A percentile compares a stretch with the other conserved stretches of the same genome.
Conservation (phyloP, 192 early-diverging fungal genomes). For the Mortierella hygrophila region DNA sequence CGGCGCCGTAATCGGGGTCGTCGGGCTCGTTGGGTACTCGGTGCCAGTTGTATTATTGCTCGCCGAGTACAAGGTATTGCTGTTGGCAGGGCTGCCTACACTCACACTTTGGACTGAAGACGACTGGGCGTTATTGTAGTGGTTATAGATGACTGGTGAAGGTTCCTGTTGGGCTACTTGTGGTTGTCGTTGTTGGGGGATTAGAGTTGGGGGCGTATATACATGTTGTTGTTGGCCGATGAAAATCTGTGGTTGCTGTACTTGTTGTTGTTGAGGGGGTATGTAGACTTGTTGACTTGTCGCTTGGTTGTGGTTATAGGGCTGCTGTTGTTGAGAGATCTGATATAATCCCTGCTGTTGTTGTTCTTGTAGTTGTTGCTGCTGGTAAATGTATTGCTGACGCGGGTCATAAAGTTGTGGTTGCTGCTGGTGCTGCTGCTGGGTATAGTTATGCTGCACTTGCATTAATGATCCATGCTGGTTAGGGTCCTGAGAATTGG, state of each 20-base stretch:
- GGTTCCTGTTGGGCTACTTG: background rate
- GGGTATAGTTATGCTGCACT: conserved; percentile 26
- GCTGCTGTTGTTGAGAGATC: background rate
- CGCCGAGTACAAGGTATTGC: background rate
- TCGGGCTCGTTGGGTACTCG: background rate
- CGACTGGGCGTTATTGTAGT: conserved; percentile 4
- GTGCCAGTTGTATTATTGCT: background rate
- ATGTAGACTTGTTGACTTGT: background rate
- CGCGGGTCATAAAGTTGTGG: background rate
- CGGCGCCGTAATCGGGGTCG: background rate
- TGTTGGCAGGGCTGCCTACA: background rate
- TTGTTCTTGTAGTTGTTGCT: conserved; percentile 18
- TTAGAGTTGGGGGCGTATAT: background rate
- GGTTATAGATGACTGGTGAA: background rate
- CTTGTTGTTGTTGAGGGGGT: background rate
- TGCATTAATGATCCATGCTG: background rate
- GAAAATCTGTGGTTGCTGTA: background rate
- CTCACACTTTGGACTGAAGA: background rate
- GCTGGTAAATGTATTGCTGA: background rate
- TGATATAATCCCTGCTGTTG: background rate
- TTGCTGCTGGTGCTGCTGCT: conserved; percentile 24
- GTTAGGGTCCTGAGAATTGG: background rate
- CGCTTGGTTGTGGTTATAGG: background rate
- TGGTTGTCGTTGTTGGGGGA: background rate
- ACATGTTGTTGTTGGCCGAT: background rate